Evolutionary conservation across 305 asterid genomes (phyloP).

Genomic region (Ilex paraguariensis): DNA sequence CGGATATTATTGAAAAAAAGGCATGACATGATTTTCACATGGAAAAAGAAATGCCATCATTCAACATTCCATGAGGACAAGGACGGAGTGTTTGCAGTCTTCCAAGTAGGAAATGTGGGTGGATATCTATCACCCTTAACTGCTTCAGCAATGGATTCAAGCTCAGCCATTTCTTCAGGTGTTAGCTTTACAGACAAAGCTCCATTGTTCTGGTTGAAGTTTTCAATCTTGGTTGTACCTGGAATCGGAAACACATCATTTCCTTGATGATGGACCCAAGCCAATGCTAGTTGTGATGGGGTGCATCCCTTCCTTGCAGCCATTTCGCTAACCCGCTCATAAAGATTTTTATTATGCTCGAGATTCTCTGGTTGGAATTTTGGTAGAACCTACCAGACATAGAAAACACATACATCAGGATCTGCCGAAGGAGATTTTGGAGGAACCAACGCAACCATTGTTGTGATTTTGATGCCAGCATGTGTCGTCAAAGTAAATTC

Average conservation of each 20-base stretch:
- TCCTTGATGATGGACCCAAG: slow-evolving; percentile 44
- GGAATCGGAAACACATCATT: slow-evolving; percentile 39
- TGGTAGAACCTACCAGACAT: slow-evolving; percentile 8
- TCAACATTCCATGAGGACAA: slow-evolving; percentile 34
- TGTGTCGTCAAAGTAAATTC: too few relatives aligned
- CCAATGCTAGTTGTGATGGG: slow-evolving; percentile 39
- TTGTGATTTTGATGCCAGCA: too few relatives aligned
- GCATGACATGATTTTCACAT: too few relatives aligned
- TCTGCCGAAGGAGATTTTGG: too few relatives aligned
- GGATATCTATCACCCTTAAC: slow-evolving; percentile 39
- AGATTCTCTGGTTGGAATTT: slow-evolving; percentile 25
- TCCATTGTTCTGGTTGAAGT: slow-evolving; percentile 30
- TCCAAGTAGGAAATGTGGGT: slow-evolving; percentile 20
- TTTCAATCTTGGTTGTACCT: slow-evolving; percentile 40
- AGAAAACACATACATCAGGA: neutral
- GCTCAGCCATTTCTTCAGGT: slow-evolving; percentile 33
- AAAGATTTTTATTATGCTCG: slow-evolving; percentile 20
- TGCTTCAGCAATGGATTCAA: slow-evolving; percentile 26
- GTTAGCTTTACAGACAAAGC: slow-evolving; percentile 28
- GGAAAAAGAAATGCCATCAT: neutral
- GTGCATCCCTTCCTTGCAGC: slow-evolving; percentile 37
- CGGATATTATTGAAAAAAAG: too few relatives aligned
- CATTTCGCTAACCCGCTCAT: slow-evolving; percentile 24
- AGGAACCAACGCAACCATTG: too few relatives aligned
- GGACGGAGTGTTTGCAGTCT: slow-evolving; percentile 30